phyloP scores from a whole-genome alignment of 441 rosid genomes.

The Theobroma grandiflorum region DNA sequence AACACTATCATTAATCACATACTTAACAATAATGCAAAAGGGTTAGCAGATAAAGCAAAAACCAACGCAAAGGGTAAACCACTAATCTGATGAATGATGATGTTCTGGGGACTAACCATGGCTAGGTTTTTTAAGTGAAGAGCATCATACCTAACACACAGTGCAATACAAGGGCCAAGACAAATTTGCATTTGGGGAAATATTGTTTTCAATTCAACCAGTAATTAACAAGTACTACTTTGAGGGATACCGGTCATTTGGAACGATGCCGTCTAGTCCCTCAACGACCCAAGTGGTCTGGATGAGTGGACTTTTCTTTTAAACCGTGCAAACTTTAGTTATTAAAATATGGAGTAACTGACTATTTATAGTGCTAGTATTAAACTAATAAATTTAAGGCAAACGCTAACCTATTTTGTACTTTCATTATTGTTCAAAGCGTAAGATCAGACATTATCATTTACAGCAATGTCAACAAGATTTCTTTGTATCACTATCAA shows the following conservation, averaged over 20 bases:
- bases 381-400: background rate
- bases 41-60: no score
- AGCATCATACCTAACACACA: no score
- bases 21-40: no score
- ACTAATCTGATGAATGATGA: background rate
- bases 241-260: background rate
- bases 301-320: background rate
- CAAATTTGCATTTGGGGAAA: no score
- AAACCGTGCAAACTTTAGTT: background rate
- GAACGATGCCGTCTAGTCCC: background rate
- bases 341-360: background rate
- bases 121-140: background rate
- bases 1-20: background rate
- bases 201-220: no score
- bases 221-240: background rate
- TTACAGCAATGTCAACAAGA: background rate
- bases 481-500: background rate
- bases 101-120: background rate
- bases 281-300: background rate
- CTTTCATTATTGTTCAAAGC: background rate
- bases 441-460: background rate
- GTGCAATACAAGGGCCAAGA: no score
- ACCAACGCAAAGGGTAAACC: no score
- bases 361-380: background rate
- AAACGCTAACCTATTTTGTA: background rate